Base-by-base conservation (phyloP, 805 yeast species). In the Blastobotrys parvus region DNA sequence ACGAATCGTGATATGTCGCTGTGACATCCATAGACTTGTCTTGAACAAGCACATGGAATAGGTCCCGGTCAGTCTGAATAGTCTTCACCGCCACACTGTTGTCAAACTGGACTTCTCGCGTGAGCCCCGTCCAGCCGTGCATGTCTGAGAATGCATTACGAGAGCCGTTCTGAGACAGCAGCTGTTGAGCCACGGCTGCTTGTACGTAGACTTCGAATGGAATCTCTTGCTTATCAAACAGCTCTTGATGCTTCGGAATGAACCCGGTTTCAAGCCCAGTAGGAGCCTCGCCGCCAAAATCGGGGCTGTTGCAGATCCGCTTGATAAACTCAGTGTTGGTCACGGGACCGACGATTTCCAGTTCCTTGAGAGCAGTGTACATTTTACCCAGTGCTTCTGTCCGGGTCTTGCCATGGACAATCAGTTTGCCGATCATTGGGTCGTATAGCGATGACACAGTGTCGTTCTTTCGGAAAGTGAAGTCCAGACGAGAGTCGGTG, bases 341-440 rank as follows among this genome's bases (percentile, higher is more conserved):
- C 31, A 49, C 50, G 16, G 63, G 63, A 3, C 63, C 63, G 17
- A 57, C 62, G 21, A 58, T 53, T 42, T 58, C 60, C 21, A 57
- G 51, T 42, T 54, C 56, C 23, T 49, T 51, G 15, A 58, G 51
- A 5, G 62, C 62, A 5, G 47, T 44, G 18, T 47, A 44, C 56
- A 58, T 47, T 42, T 55, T 57, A 34, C 39, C 42, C 22, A 58
- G 45, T 3, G 63, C 61, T 48, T 57, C 59, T 11, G 46, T 47
- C 22, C 63, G 48, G 35, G 46, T 45, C 4, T 42, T 35, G 2
- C 61, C 63, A 16, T 50, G 40, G 19, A 58, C 62, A 39, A 58
- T 58, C 5, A 58, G 48, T 48, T 58, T 58, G 35, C 62, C 63
- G 30, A 58, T 55, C 62, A 58, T 58, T 18, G 63, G 63, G 31